Evolutionary conservation across 1,284 basidiomycete species (phyloP), one percentile per base, ranked within the genome.

Genomic region (Peniophora sp.): DNA sequence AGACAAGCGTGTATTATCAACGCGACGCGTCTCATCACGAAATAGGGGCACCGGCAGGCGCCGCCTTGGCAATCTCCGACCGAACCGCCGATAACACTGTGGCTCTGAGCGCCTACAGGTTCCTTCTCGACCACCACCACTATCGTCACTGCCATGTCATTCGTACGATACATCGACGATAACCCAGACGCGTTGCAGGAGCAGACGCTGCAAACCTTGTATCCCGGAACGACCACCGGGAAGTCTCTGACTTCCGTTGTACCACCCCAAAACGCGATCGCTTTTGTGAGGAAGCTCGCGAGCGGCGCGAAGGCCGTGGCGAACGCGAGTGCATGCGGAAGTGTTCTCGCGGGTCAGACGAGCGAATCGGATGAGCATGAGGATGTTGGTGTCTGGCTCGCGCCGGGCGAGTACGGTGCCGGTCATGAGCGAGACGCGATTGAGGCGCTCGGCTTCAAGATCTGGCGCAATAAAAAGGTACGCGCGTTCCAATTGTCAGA

Each of bases 291-390:
- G 12, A 53, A 58, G 17, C 69, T 81, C 47, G 70, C 67, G 10
- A 54, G 57, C 9, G 57, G 60, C 24, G 74, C 76, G 6, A 68
- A 71, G 43, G 56, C 55, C 1, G 63, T 68, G 3, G 73, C 78
- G 0, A 62, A 60, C 35, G 64, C 68, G 15, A 60, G 67, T 17
- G 60, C 66, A 10, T 75, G 70, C 58, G 73, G 74, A 12, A 81
- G 77, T 58, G 64, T 81, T 44, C 68, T 82, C 15, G 74, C 73
- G 0, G 79, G 79, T 1, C 68, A 68, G 43, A 63, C 68, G 12
- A 79, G 71, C 56, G 80, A 83, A 54, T 72, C 70, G 53, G 79
- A 80, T 54, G 79, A 81, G 49, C 76, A 68, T 45, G 72, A 72
- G 2, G 78, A 81, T 53, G 59, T 79, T 22, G 75, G 69, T 2